Evolutionary conservation across 805 yeast species (phyloP), one percentile per base, ranked within the genome.

Genomic region (Ogataea polymorpha): DNA sequence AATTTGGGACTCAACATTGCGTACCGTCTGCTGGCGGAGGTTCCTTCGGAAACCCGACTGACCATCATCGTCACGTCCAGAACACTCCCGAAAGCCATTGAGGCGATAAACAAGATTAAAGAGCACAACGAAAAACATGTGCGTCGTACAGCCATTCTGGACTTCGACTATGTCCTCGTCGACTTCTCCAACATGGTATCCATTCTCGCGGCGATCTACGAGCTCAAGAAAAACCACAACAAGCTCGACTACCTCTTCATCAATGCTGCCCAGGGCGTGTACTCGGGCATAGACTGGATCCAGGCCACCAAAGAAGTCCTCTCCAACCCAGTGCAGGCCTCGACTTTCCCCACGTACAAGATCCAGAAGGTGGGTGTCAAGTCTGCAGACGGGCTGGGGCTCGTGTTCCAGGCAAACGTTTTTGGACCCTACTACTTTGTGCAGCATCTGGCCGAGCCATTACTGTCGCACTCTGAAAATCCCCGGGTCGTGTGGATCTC

Each of bases 331-430:
- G 63, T 88, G 21, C 77, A 77, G 34, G 93, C 93, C 2, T 91
- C 83, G n/a, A 93, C 98, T 0, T 79, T 75, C 44, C 97, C 96
- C 7, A 79, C 80, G 2, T 90, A 86, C 65, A 89, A 91, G 63
- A 73, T 84, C 27, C 98, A 93, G 68, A 71, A 75, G 42, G 72
- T 77, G 13, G 96, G 97, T 4, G 80, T 82, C 18, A 79, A 75
- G 55, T 78, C 96, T 1, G 60, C 56, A 14, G 99, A 93, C 62
- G 89, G 78, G 0, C 53, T 91, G 70, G 97, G 98, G 1, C 66
- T 85, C 23, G 88, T 89, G 4, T 93, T 91, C 67, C 96, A 93
- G 63, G 95, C 93, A 5, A 93, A 93, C 58, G 96, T 91, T n/a
- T 87, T 93, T 65, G 96, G 96, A 0, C 98, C 98, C 2, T 90